Conservation (phyloP, 2,329 filamentous ascomycete species). For the Tolypocladium cylindrosporum region DNA sequence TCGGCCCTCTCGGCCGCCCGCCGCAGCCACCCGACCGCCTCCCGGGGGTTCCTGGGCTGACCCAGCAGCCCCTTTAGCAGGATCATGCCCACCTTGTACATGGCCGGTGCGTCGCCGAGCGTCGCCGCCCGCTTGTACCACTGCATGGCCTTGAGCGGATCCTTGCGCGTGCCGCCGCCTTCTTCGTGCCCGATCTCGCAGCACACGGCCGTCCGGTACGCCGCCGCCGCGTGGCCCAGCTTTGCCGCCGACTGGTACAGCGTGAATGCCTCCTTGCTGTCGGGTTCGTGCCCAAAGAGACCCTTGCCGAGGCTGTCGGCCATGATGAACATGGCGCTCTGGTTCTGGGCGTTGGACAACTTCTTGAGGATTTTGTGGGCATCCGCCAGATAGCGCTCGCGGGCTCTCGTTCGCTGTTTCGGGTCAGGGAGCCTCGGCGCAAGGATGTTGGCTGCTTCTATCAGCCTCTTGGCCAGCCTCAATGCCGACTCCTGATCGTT, state of each 20-base stretch:
- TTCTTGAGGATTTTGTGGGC: conserved; percentile 90
- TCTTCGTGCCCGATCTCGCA: conserved; percentile 94
- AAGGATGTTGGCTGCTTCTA: conserved; percentile 74
- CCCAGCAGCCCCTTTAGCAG: conserved; percentile 87
- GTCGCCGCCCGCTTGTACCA: conserved; percentile 95
- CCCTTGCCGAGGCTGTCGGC: conserved; percentile 85
- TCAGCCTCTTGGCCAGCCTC: conserved; percentile 67
- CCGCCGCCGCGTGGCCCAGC: conserved; percentile 71
- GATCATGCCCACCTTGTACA: conserved; percentile 99
- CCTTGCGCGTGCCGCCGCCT: conserved; percentile 82
- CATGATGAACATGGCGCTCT: conserved; percentile 86
- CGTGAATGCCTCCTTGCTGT: conserved; percentile 86
- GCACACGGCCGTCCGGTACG: conserved; percentile 92
- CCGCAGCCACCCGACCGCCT: conserved; percentile 88
- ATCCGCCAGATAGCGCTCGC: conserved; percentile 77
- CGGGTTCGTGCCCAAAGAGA: conserved; percentile 64
- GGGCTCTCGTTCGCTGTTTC: conserved; percentile 60
- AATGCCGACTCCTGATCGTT: conserved; percentile 64
- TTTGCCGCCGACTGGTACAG: conserved; percentile 94
- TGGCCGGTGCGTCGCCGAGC: conserved; percentile 81
- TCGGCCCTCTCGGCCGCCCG: conserved; percentile 84
- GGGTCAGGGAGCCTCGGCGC: conserved; percentile 56
- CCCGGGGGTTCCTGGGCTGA: conserved; percentile 69
- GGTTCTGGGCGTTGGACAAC: conserved; percentile 59
- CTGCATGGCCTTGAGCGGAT: conserved; percentile 88